Conservation (phyloP, 345 rosid species). For the Moricandia arvensis region DNA sequence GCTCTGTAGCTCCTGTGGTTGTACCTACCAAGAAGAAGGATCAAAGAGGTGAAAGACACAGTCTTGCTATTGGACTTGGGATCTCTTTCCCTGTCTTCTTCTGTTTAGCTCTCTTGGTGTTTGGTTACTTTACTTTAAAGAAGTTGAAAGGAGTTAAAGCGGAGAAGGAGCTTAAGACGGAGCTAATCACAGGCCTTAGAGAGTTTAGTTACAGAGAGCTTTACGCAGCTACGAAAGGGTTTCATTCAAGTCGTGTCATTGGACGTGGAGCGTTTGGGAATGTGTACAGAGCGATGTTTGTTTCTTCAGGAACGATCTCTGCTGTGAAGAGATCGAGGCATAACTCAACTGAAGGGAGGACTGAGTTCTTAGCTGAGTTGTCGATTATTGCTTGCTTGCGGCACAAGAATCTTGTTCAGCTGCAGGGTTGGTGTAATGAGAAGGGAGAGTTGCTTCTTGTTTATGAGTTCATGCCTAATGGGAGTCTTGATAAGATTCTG, state of each 20-base stretch:
- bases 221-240: constrained; percentile 70
- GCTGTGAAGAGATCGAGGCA: constrained; percentile 91
- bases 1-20: constrained; percentile 51
- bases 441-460: constrained; percentile 83
- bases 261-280: constrained; percentile 90
- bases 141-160: constrained; percentile 54
- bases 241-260: constrained; percentile 75
- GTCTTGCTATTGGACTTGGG: constrained; percentile 69
- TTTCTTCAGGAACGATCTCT: constrained; percentile 51
- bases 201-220: constrained; percentile 78
- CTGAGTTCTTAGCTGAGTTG: constrained; percentile 83
- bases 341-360: constrained; percentile 75
- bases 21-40: constrained; percentile 12
- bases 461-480: constrained; percentile 89
- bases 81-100: constrained; percentile 74
- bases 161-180: constrained; percentile 61
- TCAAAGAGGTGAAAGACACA: constrained; percentile 24
- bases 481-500: constrained; percentile 82
- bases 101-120: constrained; percentile 54
- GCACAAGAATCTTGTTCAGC: constrained; percentile 86
- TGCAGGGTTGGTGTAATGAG: constrained; percentile 94
- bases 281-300: constrained; percentile 74
- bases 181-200: constrained; percentile 64
- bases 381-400: constrained; percentile 86
- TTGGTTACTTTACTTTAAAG: constrained; percentile 63